These are phyloP conservation scores for Rhododendron simsii DNA, from an alignment of 148 eudicot species.

Conservation along the genomic window DNA sequence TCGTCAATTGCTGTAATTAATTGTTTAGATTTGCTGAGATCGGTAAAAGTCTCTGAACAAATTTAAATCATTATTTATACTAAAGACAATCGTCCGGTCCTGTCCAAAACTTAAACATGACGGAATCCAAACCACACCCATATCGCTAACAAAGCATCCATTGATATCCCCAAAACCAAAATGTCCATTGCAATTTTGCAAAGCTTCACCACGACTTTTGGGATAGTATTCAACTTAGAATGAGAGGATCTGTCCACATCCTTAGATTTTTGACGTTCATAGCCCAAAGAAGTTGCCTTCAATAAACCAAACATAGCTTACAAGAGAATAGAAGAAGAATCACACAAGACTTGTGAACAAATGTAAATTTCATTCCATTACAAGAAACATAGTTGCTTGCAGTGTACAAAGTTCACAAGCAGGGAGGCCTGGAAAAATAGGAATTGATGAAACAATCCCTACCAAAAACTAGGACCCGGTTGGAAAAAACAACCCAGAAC, in stretches of 20 bases:
- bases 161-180: neutral
- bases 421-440: slow-evolving; percentile 16
- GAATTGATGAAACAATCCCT: slow-evolving; percentile 17
- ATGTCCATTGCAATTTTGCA: neutral
- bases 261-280: neutral
- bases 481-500: slow-evolving; percentile 32
- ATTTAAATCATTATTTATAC: too few relatives aligned
- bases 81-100: neutral
- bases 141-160: neutral
- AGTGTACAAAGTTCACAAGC: slow-evolving; percentile 16
- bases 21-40: too few relatives aligned
- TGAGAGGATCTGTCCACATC: neutral
- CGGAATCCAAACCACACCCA: too few relatives aligned
- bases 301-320: neutral
- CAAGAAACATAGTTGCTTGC: slow-evolving; percentile 12
- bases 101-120: neutral
- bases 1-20: too few relatives aligned
- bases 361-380: neutral
- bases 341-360: neutral
- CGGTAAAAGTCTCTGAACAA: too few relatives aligned
- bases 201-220: neutral
- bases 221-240: neutral
- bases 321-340: neutral
- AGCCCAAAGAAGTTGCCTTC: neutral
- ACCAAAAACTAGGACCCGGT: slow-evolving; percentile 30